These are phyloP conservation scores for Penicillium brasilianum DNA, from an alignment of 2,329 filamentous ascomycete genomes.

Conservation along the genomic window DNA sequence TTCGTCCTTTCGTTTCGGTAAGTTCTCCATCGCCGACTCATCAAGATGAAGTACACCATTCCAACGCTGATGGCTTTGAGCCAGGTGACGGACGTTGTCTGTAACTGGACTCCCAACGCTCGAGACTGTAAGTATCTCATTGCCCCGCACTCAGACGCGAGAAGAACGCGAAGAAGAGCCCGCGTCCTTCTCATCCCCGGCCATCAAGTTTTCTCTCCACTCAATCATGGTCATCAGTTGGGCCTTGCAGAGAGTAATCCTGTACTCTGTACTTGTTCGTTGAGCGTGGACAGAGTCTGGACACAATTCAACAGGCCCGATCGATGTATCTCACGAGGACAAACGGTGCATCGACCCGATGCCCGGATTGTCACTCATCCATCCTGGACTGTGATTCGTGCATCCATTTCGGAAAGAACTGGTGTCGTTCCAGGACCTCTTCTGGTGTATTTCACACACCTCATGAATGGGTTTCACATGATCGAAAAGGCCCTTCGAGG, in stretches of 20 bases:
- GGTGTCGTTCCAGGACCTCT: neutral
- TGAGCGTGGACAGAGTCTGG: neutral
- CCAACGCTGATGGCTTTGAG: constrained; percentile 44
- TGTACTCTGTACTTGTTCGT: neutral
- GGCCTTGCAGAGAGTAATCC: neutral
- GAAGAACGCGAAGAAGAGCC: neutral
- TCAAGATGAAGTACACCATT: constrained; percentile 46
- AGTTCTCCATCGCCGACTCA: neutral
- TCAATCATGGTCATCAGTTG: neutral
- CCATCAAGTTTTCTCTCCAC: neutral
- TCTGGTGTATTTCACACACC: neutral
- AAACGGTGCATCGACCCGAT: neutral
- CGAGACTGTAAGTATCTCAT: constrained; percentile 36
- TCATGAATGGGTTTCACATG: neutral
- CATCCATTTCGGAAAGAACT: neutral
- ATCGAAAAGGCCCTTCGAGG: neutral
- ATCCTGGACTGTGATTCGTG: neutral
- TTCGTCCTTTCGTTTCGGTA: constrained; percentile 4
- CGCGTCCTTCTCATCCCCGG: neutral
- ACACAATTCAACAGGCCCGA: neutral
- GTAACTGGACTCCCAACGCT: constrained; percentile 33
- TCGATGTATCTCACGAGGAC: neutral
- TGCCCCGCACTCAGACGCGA: neutral
- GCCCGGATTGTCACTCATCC: neutral
- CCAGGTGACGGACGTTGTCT: constrained; percentile 35